phyloP scores from a whole-genome alignment of 129 eudicot genomes.

The Tagetes erecta region DNA sequence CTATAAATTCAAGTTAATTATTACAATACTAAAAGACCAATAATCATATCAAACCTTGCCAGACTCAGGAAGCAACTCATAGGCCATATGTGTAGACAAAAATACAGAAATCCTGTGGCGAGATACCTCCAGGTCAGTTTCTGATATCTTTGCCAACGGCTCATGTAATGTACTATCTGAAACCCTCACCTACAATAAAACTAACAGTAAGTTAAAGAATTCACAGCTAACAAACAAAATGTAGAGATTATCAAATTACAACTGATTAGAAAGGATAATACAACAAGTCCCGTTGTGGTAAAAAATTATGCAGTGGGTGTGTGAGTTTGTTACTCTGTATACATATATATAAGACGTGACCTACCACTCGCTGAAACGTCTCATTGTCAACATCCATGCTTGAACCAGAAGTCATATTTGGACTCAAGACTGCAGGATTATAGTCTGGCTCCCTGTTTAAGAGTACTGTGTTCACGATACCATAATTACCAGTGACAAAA shows the following conservation, averaged over 20 bases:
- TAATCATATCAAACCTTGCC: conserved; percentile 66
- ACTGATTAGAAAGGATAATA: background rate
- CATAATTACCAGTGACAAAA: conserved; percentile 61
- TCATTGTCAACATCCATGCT: conserved; percentile 92
- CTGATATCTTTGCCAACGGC: conserved; percentile 55
- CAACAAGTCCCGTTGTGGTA: no score
- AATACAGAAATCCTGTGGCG: conserved; percentile 64
- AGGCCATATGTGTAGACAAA: conserved; percentile 69
- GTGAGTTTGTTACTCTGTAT: no score
- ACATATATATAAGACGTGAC: background rate
- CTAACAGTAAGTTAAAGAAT: background rate
- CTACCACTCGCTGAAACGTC: conserved; percentile 74
- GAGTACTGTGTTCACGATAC: conserved; percentile 70
- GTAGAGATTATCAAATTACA: background rate
- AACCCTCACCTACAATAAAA: conserved; percentile 52
- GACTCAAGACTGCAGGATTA: conserved; percentile 47
- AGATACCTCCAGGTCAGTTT: conserved; percentile 69
- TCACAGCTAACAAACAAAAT: background rate
- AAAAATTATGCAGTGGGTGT: no score
- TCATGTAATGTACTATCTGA: conserved; percentile 63
- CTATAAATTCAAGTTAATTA: background rate
- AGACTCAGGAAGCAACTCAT: conserved; percentile 90
- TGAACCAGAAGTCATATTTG: conserved; percentile 58
- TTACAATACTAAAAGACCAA: background rate
- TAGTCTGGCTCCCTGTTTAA: conserved; percentile 57